Conservation (phyloP, 2,329 filamentous ascomycete species). For the Coniochaeta pulveracea region DNA sequence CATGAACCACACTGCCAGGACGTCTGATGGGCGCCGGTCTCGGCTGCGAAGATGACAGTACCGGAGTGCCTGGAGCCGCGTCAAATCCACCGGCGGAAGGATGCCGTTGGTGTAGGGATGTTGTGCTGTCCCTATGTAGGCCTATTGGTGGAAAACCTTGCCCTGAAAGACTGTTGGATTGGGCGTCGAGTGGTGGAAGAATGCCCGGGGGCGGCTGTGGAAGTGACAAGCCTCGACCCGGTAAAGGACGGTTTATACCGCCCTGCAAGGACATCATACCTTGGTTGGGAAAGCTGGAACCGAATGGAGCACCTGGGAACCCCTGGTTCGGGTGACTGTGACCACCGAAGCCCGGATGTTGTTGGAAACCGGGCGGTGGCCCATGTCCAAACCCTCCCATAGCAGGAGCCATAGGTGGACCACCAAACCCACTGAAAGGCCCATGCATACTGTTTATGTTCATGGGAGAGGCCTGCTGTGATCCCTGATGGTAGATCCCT, state of each 20-base stretch:
- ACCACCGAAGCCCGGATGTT: slow-evolving; percentile 40
- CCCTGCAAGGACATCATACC: slow-evolving; percentile 38
- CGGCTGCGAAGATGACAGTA: slow-evolving; percentile 48
- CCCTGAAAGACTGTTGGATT: slow-evolving; percentile 2
- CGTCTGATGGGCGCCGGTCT: slow-evolving; percentile 84
- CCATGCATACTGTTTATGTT: slow-evolving; percentile 32
- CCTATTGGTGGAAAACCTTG: slow-evolving; percentile 7
- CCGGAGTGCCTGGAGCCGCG: slow-evolving; percentile 25
- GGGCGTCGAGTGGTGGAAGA: background rate
- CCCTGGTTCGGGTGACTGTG: slow-evolving; percentile 42
- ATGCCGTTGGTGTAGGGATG: slow-evolving; percentile 62
- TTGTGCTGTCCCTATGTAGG: slow-evolving; percentile 22
- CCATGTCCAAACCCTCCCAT: slow-evolving; percentile 35
- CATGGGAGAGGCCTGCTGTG: slow-evolving; percentile 53
- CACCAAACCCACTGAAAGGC: slow-evolving; percentile 38
- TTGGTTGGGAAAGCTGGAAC: slow-evolving; percentile 12
- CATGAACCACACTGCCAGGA: slow-evolving; percentile 60
- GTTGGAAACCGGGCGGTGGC: slow-evolving; percentile 25
- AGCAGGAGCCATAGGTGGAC: slow-evolving; percentile 38
- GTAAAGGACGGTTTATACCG: slow-evolving; percentile 32
- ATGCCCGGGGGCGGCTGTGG: slow-evolving; percentile 12
- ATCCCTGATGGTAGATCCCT: slow-evolving; percentile 13
- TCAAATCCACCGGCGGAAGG: slow-evolving; percentile 59
- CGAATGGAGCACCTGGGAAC: slow-evolving; percentile 16
- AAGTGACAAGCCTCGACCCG: slow-evolving; percentile 25